Percentiles rank a stretch among this genome's conserved stretches.
These are phyloP conservation scores for Eimeria zaria DNA, from an alignment of 169 alveolate genomes.

Conservation along the genomic window DNA sequence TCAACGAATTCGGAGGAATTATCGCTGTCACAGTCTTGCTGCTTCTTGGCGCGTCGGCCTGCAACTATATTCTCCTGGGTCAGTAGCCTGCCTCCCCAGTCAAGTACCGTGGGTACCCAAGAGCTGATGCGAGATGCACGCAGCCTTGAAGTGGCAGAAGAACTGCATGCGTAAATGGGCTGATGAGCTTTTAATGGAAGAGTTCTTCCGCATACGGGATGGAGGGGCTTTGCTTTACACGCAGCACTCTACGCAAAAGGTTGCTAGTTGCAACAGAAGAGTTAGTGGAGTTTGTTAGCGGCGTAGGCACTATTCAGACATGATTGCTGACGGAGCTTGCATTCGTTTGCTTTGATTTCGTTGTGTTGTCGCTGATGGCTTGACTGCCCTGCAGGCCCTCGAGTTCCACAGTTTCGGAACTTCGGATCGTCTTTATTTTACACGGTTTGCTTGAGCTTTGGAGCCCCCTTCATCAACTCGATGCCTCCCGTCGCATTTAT, in stretches of 20 bases:
- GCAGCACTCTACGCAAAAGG: not conserved
- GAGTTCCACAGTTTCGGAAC: constrained; percentile 51
- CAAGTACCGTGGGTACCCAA: not conserved
- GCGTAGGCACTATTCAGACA: not conserved
- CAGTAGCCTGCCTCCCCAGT: not conserved
- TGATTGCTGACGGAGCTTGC: not conserved
- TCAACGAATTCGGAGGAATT: constrained; percentile 61
- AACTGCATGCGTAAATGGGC: not conserved
- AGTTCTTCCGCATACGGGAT: not conserved
- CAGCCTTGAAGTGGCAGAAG: not conserved
- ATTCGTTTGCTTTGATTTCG: not conserved
- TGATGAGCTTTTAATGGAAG: not conserved
- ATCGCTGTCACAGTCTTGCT: constrained; percentile 24
- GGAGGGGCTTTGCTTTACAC: not conserved
- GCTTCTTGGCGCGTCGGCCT: constrained; percentile 59
- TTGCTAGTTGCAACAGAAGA: not conserved
- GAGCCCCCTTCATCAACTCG: constrained; percentile 65
- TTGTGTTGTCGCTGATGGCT: not conserved
- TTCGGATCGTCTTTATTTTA: constrained; percentile 49
- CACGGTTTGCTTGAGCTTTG: constrained; percentile 59
- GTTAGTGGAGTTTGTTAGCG: not conserved
- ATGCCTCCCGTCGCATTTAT: constrained; percentile 75
- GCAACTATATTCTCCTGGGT: constrained; percentile 71
- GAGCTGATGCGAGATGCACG: not conserved
- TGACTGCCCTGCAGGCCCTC: constrained; percentile 46